These are phyloP conservation scores for Fraxinus floribunda DNA, from an alignment of 305 asterid species.

Conservation along the genomic window DNA sequence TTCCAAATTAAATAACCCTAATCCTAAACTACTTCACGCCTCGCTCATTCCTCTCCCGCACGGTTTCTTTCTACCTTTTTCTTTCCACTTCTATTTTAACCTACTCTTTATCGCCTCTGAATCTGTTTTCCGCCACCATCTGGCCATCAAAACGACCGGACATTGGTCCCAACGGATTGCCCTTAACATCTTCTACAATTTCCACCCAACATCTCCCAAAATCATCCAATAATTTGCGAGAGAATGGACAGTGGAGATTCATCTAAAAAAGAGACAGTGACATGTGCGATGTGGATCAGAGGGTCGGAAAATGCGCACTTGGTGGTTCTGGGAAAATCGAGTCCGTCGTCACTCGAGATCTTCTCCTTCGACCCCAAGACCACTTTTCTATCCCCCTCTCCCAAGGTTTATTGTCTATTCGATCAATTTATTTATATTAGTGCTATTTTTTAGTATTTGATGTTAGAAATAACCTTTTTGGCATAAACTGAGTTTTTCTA, in stretches of 20 bases:
- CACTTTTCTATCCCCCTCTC: constrained; percentile 60
- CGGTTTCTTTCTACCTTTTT: too few species aligned
- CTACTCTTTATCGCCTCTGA: too few species aligned
- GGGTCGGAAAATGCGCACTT: constrained; percentile 86
- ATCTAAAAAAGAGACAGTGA: constrained; percentile 52
- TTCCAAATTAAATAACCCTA: too few species aligned
- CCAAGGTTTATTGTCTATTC: constrained; percentile 49
- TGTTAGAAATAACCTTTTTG: background rate
- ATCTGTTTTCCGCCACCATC: too few species aligned
- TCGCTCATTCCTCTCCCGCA: too few species aligned
- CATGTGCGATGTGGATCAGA: constrained; percentile 80
- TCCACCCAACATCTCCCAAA: too few species aligned
- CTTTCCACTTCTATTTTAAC: too few species aligned
- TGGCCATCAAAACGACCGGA: too few species aligned
- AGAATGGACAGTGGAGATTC: constrained; percentile 62
- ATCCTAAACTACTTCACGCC: too few species aligned
- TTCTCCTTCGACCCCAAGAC: constrained; percentile 64
- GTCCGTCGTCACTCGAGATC: constrained; percentile 65
- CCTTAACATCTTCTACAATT: too few species aligned
- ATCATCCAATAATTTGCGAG: background rate
- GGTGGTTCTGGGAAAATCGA: constrained; percentile 69
- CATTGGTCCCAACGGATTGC: too few species aligned
- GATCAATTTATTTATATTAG: background rate
- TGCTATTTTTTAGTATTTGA: background rate
- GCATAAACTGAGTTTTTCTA: background rate